Percentiles rank a stretch among this genome's conserved stretches.
These are phyloP conservation scores for Heliamphora exappendiculata DNA, from an alignment of 148 eudicot genomes.

Conservation along the genomic window DNA sequence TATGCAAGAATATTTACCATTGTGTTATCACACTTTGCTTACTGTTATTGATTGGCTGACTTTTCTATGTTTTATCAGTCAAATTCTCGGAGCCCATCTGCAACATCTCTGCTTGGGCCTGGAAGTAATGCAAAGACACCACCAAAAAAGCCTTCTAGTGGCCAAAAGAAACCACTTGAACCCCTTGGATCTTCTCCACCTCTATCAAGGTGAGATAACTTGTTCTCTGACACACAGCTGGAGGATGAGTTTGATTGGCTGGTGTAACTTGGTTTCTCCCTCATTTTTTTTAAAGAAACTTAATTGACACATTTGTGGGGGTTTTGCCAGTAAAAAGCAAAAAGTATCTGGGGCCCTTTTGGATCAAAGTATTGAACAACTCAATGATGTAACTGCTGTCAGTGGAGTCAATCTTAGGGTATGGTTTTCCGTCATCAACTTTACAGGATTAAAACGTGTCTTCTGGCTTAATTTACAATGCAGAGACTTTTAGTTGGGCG, in stretches of 20 bases:
- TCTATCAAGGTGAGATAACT: slow-evolving; percentile 50
- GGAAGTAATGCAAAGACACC: slow-evolving; percentile 47
- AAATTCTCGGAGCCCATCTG: slow-evolving; percentile 39
- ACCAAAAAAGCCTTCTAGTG: slow-evolving; percentile 46
- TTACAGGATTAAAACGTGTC: neutral
- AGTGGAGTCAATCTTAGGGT: slow-evolving; percentile 97
- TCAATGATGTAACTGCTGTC: slow-evolving; percentile 95
- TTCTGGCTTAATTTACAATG: neutral
- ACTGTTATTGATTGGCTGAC: slow-evolving; percentile 3
- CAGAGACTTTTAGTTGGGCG: neutral
- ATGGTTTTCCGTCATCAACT: slow-evolving; percentile 13
- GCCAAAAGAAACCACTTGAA: slow-evolving; percentile 79
- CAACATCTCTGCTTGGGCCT: slow-evolving; percentile 26
- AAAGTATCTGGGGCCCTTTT: slow-evolving; percentile 54
- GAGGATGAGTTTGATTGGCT: neutral
- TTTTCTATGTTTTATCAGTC: slow-evolving; percentile 25
- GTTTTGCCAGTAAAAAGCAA: slow-evolving; percentile 74
- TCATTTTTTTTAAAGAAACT: neutral
- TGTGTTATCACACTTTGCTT: neutral
- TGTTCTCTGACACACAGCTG: neutral
- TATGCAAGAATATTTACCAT: too few relatives aligned
- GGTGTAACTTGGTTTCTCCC: neutral
- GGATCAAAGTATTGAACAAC: slow-evolving; percentile 97
- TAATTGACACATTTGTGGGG: neutral
- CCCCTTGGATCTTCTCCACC: slow-evolving; percentile 62